phyloP scores from a whole-genome alignment of 352 stramenopile genomes.

The Phytophthora pisi region DNA sequence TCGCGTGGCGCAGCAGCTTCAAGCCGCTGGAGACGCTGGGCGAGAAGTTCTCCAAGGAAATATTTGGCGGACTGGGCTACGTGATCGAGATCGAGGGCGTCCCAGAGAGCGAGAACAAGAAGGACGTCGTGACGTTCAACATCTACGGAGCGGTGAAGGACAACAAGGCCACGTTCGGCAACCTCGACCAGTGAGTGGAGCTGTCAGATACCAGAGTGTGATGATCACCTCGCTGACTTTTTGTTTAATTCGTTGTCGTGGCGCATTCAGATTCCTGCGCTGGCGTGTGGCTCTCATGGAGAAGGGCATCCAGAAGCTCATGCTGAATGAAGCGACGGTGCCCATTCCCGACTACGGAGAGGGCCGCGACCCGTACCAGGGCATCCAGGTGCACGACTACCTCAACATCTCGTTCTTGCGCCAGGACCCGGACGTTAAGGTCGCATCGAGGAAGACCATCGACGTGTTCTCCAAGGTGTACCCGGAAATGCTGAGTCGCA shows the following conservation, averaged over 20 bases:
- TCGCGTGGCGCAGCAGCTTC: slow-evolving; percentile 34
- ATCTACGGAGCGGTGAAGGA: slow-evolving; percentile 38
- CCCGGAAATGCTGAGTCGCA: slow-evolving; percentile 37
- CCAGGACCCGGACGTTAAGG: slow-evolving; percentile 35
- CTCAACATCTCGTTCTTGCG: slow-evolving; percentile 39
- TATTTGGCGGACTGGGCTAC: slow-evolving; percentile 29
- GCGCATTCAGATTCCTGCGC: slow-evolving; percentile 22
- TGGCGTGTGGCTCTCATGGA: slow-evolving; percentile 40
- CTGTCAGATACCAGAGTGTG: not conserved
- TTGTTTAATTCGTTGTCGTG: not conserved
- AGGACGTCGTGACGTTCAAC: slow-evolving; percentile 38
- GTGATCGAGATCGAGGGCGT: slow-evolving; percentile 35
- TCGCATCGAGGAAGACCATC: slow-evolving; percentile 32
- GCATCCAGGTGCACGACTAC: slow-evolving; percentile 37
- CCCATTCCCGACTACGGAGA: slow-evolving; percentile 34
- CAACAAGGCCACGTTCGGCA: slow-evolving; percentile 36
- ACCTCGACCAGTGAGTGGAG: slow-evolving; percentile 28
- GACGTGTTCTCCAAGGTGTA: slow-evolving; percentile 39
- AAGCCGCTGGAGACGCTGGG: slow-evolving; percentile 31
- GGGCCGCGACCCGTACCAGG: slow-evolving; percentile 33
- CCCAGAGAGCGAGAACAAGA: slow-evolving; percentile 31
- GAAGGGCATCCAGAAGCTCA: slow-evolving; percentile 37
- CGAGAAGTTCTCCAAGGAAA: slow-evolving; percentile 29
- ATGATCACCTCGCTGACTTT: slow-evolving; percentile 7
- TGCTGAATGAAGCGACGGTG: slow-evolving; percentile 29